phyloP scores from a whole-genome alignment of 1,284 basidiomycete species.

The Earliella scabrosa region DNA sequence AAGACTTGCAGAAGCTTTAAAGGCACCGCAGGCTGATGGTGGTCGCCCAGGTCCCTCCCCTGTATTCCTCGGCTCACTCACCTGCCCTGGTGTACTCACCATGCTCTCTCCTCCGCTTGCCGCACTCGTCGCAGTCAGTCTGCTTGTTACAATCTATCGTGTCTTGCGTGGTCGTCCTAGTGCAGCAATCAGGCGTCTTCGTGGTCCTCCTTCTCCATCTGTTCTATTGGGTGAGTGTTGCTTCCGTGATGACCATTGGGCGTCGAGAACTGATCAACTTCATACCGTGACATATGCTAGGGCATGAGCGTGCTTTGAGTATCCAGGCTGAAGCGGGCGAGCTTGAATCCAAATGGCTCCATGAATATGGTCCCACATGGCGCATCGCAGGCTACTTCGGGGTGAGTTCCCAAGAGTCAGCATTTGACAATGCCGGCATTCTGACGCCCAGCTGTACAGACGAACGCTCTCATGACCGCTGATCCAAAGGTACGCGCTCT shows the following conservation, averaged over 20 bases:
- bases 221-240: background rate
- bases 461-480: slow-evolving; percentile 12
- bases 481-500: slow-evolving; percentile 11
- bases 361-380: background rate
- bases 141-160: background rate
- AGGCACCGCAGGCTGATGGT: no score
- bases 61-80: no score
- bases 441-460: background rate
- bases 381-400: background rate
- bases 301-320: no score
- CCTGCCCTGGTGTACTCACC: background rate
- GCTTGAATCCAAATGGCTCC: background rate
- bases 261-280: no score
- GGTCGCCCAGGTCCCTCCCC: no score
- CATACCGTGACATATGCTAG: no score
- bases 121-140: background rate
- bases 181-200: background rate
- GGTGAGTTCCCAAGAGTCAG: background rate
- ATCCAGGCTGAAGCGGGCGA: background rate
- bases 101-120: background rate
- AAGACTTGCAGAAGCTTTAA: no score
- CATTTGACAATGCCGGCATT: background rate
- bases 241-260: no score
- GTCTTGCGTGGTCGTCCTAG: background rate
- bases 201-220: background rate